A percentile compares a stretch with the other conserved stretches of the same genome.
These are phyloP conservation scores for Diplotaxis tenuifolia DNA, from an alignment of 345 rosid species.

Conservation along the genomic window DNA sequence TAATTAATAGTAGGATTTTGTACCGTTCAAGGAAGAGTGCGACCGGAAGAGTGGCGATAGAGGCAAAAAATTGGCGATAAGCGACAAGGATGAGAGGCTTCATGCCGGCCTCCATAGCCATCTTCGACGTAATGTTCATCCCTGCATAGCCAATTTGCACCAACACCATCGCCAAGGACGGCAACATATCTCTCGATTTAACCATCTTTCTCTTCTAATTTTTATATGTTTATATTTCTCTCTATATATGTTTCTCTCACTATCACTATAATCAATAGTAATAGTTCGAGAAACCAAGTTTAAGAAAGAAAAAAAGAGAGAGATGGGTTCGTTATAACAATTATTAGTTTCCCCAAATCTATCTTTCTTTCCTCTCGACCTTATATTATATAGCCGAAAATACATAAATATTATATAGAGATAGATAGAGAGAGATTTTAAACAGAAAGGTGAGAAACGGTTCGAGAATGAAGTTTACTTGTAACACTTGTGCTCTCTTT, in stretches of 20 bases:
- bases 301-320: not conserved
- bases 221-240: not conserved
- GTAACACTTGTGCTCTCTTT: slow-evolving; percentile 37
- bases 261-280: not conserved
- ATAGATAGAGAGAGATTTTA: slow-evolving; percentile 6
- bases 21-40: slow-evolving; percentile 76
- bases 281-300: not conserved
- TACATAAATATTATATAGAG: not conserved
- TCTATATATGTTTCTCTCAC: not conserved
- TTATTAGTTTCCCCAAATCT: slow-evolving; percentile 24
- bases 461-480: slow-evolving; percentile 43
- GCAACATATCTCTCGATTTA: slow-evolving; percentile 46
- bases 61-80: slow-evolving; percentile 77
- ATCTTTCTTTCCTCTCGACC: slow-evolving; percentile 11
- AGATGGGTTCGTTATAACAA: slow-evolving; percentile 5
- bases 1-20: not conserved
- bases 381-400: slow-evolving; percentile 27
- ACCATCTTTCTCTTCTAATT: slow-evolving; percentile 12
- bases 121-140: slow-evolving; percentile 79
- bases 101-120: slow-evolving; percentile 88
- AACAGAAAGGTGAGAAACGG: slow-evolving; percentile 51
- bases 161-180: slow-evolving; percentile 73
- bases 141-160: slow-evolving; percentile 79
- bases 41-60: slow-evolving; percentile 63
- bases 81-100: slow-evolving; percentile 77